Base-by-base conservation (phyloP, 352 stramenopile species). In the Globisporangium radiosum region DNA sequence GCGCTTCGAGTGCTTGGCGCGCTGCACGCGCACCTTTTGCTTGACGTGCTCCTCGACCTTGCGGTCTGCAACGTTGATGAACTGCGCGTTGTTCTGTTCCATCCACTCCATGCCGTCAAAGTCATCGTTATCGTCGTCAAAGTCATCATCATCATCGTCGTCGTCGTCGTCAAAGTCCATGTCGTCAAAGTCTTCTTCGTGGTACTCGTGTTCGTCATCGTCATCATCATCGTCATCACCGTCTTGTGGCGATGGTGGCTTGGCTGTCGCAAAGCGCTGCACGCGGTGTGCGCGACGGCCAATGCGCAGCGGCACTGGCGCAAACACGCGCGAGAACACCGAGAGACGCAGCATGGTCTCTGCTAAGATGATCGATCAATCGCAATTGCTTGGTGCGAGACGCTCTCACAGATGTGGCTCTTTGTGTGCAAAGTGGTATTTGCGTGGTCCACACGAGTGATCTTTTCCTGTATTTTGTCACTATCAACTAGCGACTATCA, bases 1-100 rank as follows among this genome's bases (percentile, higher is more conserved):
- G 13, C 85, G 82, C 78, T 94, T 95, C 39, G 82, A 88, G 71
- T 93, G 85, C 69, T 93, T 83, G 56, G 81, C 81, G 52, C 85
- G 85, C 42, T 79, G 82, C 54, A 94, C 68, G 55, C 82, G 77
- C 52, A 94, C 85, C 58, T 94, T 94, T 64, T 90, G 78, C 77
- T 94, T 94, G 19, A 94, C 79, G 50, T 92, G 80, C 63, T 94
- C 82, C 62, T 92, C 80, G 9, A 90, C 63, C 43, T 79, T 77
- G 54, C 71, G 77, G 43, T 66, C 66, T 10, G 62, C 66, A 3
- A 60, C 51, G 49, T 65, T 65, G 36, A 70, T 57, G 7, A 63
- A 45, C 39, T 57, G 50, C 49, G 53, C 44, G 45, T 66, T 65
- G 47, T 47, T 39, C 15, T 56, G 45, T n/a, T 66, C 60, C 42